These are phyloP conservation scores for Ustilago tritici DNA, from an alignment of 1,284 basidiomycete genomes.

Conservation along the genomic window DNA sequence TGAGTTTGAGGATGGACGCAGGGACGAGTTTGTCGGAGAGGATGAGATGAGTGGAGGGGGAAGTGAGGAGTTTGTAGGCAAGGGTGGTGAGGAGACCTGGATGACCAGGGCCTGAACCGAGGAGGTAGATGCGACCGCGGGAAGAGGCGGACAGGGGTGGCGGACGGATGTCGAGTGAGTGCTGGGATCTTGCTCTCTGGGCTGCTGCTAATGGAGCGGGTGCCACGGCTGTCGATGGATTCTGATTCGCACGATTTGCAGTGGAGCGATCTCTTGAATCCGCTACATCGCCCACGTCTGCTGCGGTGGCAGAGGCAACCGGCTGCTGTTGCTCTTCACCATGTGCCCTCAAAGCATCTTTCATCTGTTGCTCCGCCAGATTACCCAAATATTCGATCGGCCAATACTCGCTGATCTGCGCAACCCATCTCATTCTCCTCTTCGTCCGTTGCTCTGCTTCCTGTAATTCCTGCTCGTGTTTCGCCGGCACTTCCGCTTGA, in stretches of 20 bases:
- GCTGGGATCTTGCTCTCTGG: constrained; percentile 51
- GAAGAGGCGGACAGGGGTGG: constrained; percentile 12
- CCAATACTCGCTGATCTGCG: constrained; percentile 80
- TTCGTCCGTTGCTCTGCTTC: constrained; percentile 53
- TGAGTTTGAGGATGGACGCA: constrained; percentile 84
- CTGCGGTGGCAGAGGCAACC: neutral
- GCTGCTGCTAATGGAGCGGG: neutral
- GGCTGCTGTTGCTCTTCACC: constrained; percentile 23
- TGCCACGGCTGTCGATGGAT: neutral
- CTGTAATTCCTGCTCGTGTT: constrained; percentile 28
- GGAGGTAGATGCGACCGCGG: constrained; percentile 74
- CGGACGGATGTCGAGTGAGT: constrained; percentile 54
- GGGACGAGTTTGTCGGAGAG: constrained; percentile 98
- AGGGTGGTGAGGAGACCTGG: constrained; percentile 90
- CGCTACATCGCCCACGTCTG: neutral
- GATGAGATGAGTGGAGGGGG: constrained; percentile 80
- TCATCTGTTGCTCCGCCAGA: constrained; percentile 80
- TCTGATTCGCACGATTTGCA: constrained; percentile 3
- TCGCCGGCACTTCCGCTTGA: constrained; percentile 20
- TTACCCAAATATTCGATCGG: constrained; percentile 81
- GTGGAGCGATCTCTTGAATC: constrained; percentile 20
- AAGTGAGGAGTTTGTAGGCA: constrained; percentile 82
- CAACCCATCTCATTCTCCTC: constrained; percentile 70
- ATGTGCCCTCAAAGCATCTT: constrained; percentile 67
- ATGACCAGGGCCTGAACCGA: constrained; percentile 94